These are phyloP conservation scores for Strobilomyces dryophilus DNA, from an alignment of 768 basidiomycete genomes.

Conservation along the genomic window DNA sequence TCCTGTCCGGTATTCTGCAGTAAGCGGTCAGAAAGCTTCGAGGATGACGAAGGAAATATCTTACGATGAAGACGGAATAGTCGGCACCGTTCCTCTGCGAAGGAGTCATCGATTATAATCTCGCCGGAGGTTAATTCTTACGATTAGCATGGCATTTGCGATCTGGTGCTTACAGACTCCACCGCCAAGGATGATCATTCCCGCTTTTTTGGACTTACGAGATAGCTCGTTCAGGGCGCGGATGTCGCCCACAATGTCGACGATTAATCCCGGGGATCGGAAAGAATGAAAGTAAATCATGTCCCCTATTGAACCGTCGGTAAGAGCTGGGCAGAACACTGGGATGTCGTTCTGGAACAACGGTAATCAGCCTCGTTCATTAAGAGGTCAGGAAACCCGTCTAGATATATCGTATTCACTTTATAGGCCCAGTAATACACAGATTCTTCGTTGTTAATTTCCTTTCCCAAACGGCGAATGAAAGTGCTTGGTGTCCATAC, in stretches of 20 bases:
- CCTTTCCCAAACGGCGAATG: conserved; percentile 90
- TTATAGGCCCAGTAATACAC: conserved; percentile 99
- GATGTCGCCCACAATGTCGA: conserved; percentile 96
- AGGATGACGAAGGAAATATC: conserved; percentile 20
- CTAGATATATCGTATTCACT: conserved; percentile 49
- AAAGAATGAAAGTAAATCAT: conserved; percentile 99
- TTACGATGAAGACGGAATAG: conserved; percentile 90
- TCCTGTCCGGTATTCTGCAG: conserved; percentile 94
- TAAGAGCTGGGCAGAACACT: conserved; percentile 96
- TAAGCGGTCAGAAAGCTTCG: not conserved
- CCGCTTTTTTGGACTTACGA: conserved; percentile 85
- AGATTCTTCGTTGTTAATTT: conserved; percentile 95
- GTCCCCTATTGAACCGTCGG: conserved; percentile 96
- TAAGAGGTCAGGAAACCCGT: conserved; percentile 9
- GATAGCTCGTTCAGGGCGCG: conserved; percentile 86
- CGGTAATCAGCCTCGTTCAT: conserved; percentile 23
- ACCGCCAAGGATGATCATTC: conserved; percentile 97
- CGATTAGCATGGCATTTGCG: conserved; percentile 99
- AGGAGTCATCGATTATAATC: conserved; percentile 1
- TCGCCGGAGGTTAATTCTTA: conserved; percentile 35
- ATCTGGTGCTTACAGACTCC: conserved; percentile 99
- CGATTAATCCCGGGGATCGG: conserved; percentile 71
- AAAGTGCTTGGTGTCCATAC: conserved; percentile 95
- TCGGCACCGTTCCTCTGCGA: conserved; percentile 93
- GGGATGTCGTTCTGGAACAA: conserved; percentile 87